Conservation (phyloP, 192 early-diverging fungal species). For the Dimargaris verticillata region DNA sequence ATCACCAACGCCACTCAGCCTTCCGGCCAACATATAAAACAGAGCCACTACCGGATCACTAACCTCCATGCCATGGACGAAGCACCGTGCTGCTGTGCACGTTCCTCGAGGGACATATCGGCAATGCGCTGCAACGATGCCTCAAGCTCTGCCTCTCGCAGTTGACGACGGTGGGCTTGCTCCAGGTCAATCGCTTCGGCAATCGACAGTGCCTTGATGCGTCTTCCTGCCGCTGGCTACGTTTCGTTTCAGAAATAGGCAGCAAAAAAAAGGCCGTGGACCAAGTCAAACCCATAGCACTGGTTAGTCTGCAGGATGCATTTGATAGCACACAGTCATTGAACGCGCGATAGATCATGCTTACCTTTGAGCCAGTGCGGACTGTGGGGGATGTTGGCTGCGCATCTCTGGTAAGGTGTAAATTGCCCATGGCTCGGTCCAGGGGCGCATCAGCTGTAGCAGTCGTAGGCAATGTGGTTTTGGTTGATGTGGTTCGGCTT, state of each 20-base stretch:
- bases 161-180: neutral
- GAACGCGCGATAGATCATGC: neutral
- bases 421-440: neutral
- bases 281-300: neutral
- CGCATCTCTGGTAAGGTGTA: neutral
- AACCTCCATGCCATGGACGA: neutral
- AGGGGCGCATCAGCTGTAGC: neutral
- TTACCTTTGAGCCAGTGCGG: neutral
- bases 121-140: neutral
- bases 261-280: too few species aligned
- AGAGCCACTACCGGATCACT: neutral
- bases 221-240: neutral
- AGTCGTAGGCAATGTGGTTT: neutral
- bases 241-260: neutral
- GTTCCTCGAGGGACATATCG: neutral
- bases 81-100: neutral
- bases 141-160: slow-evolving; percentile 4
- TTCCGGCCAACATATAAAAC: neutral
- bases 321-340: neutral
- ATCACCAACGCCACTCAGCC: neutral
- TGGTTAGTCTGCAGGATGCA: neutral
- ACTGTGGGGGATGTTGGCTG: neutral
- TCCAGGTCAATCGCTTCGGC: slow-evolving; percentile 2
- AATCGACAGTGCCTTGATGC: neutral
- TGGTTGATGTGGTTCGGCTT: neutral